Conservation (phyloP, 1,284 basidiomycete genomes). For the Fomitopsis schrenkii region DNA sequence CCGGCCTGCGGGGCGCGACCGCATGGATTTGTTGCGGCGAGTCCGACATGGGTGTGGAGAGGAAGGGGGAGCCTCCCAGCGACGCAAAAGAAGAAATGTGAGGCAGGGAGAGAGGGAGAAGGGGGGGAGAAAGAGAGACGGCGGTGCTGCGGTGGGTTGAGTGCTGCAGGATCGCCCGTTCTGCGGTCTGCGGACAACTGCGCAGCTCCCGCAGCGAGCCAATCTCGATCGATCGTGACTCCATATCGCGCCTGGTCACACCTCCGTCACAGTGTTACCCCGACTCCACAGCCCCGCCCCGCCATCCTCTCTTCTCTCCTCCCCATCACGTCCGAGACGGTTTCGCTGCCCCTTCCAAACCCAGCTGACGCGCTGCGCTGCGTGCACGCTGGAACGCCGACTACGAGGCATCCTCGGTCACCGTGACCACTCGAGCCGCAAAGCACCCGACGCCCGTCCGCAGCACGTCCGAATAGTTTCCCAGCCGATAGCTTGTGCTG, state of each 20-base stretch:
- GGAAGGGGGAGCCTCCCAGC: slow-evolving; percentile 3
- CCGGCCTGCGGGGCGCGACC: slow-evolving; percentile 24
- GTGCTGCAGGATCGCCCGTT: slow-evolving; percentile 2
- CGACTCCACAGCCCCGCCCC: too few relatives aligned
- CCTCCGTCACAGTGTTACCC: not conserved
- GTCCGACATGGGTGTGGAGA: slow-evolving; percentile 19
- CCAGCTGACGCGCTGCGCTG: not conserved
- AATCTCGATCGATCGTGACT: slow-evolving; percentile 5
- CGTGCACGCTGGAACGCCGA: not conserved
- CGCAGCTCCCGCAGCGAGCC: slow-evolving; percentile 9
- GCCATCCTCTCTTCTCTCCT: not conserved
- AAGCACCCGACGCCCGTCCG: not conserved
- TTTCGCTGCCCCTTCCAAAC: not conserved
- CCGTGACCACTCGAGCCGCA: not conserved
- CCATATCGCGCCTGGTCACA: not conserved
- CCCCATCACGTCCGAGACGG: not conserved
- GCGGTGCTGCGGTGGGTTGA: slow-evolving; percentile 20
- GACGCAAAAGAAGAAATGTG: slow-evolving; percentile 8
- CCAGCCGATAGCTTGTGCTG: slow-evolving; percentile 3
- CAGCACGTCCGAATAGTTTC: not conserved
- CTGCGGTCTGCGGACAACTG: slow-evolving; percentile 10
- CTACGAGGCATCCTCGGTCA: not conserved
- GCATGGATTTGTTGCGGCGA: slow-evolving; percentile 14
- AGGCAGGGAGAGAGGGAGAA: slow-evolving; percentile 14
- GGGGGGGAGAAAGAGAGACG: slow-evolving; percentile 19